Base-by-base conservation (phyloP, 257 asterid genomes). In the Solanum megistacrolobum region DNA sequence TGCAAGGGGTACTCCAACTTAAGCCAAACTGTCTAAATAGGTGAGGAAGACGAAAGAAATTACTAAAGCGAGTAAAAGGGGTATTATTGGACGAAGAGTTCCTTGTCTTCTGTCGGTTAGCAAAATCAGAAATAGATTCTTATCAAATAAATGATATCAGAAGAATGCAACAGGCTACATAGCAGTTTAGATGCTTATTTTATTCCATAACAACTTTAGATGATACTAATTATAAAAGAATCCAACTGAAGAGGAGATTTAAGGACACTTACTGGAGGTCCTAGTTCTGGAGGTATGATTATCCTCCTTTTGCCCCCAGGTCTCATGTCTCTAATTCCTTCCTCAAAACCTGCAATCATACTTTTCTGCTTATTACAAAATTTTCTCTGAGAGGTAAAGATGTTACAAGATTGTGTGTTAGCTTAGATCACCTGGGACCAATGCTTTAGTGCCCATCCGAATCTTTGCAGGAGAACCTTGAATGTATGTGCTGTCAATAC, bases 381-480 rank as follows among this genome's bases (percentile, higher is more conserved):
- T 6, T 85, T 62, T 84, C 68, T 79, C 58, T 83, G 72, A 39
- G 29, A 60, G 71, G 39, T 62, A 73, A 88, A 74, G 27, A 68
- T 62, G 46, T 48, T 48, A 20, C 23, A 5, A 46, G 16, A 73
- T 52, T 84, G 71, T 89, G 36, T 86, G 43, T 31, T 78, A 84
- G 65, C 48, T 84, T 55, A 73, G 78, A 86, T 90, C 88, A 97
- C 99, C 99, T 96, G 99, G 99, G 86, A 97, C 94, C 89, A 97
- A 91, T 27, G 94, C 98, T 32, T 95, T 97, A 87, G 94, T 95
- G 72, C 99, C 99, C 93, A 96, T 84, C 66, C 99, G 94, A 58
- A 96, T 97, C 92, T 93, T 97, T 74, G 99, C 99, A 36, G 99
- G 99, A 60, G 98, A 66, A 46, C 98, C 98, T 91, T 95, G 99